Conservation (phyloP, 805 yeast genomes). For the Wickerhamiella lipophila region DNA sequence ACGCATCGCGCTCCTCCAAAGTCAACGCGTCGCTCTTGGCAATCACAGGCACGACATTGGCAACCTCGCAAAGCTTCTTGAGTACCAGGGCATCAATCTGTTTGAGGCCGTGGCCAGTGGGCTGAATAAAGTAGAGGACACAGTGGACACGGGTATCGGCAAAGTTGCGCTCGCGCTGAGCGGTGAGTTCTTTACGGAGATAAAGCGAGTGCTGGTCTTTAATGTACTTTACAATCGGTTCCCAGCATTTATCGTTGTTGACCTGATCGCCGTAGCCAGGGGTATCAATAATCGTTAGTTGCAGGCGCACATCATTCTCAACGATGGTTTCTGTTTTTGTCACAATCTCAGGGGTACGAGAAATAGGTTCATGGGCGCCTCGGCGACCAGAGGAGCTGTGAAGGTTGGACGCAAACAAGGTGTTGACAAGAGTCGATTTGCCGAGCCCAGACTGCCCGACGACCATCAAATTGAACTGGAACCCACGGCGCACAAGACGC, state of each 20-base stretch:
- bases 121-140: slow-evolving; percentile 79
- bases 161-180: slow-evolving; percentile 73
- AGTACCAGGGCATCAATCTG: slow-evolving; percentile 72
- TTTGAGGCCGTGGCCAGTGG: slow-evolving; percentile 74
- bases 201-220: slow-evolving; percentile 90
- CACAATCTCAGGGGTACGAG: slow-evolving; percentile 73
- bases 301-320: slow-evolving; percentile 80
- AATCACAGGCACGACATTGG: slow-evolving; percentile 89
- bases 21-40: slow-evolving; percentile 90
- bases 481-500: slow-evolving; percentile 81
- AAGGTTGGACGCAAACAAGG: slow-evolving; percentile 74
- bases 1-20: slow-evolving; percentile 63
- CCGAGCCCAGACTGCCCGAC: slow-evolving; percentile 91
- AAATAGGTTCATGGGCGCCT: slow-evolving; percentile 54
- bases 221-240: slow-evolving; percentile 83
- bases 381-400: slow-evolving; percentile 63
- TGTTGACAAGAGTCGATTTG: slow-evolving; percentile 81
- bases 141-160: slow-evolving; percentile 90
- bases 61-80: slow-evolving; percentile 73
- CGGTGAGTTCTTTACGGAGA: slow-evolving; percentile 86
- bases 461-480: slow-evolving; percentile 85
- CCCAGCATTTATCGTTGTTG: slow-evolving; percentile 93
- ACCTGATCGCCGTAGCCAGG: slow-evolving; percentile 98
- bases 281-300: slow-evolving; percentile 83
- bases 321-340: slow-evolving; percentile 37